These are phyloP conservation scores for Teunomyces barrocoloradensis DNA, from an alignment of 805 yeast genomes.

Conservation along the genomic window DNA sequence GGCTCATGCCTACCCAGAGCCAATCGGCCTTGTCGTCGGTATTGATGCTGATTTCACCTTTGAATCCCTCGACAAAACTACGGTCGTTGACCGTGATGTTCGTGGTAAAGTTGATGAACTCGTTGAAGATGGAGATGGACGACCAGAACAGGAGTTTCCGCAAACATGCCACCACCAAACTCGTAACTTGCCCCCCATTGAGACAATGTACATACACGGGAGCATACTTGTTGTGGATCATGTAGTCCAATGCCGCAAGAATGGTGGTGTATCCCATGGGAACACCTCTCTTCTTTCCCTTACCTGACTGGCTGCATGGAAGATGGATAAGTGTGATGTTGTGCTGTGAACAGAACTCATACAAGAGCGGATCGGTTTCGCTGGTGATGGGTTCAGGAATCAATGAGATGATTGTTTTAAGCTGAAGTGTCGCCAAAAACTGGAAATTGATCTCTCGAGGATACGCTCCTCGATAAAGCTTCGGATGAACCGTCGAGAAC, in stretches of 20 bases:
- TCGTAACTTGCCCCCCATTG: conserved; percentile 86
- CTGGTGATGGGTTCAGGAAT: conserved; percentile 71
- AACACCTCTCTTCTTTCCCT: conserved; percentile 79
- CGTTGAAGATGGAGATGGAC: conserved; percentile 80
- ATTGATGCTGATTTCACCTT: conserved; percentile 57
- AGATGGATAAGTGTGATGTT: conserved; percentile 68
- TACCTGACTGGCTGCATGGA: conserved; percentile 64
- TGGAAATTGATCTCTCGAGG: conserved; percentile 74
- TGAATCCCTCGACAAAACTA: conserved; percentile 75
- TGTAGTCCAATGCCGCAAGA: conserved; percentile 54
- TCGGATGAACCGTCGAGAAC: conserved; percentile 67
- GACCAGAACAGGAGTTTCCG: conserved; percentile 87
- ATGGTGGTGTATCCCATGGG: conserved; percentile 71
- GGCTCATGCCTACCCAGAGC: conserved; percentile 66
- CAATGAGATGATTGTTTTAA: conserved; percentile 72
- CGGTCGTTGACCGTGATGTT: conserved; percentile 81
- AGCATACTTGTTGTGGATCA: conserved; percentile 56
- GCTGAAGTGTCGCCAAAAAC: conserved; percentile 60
- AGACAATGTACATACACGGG: conserved; percentile 85
- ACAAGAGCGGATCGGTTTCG: conserved; percentile 50
- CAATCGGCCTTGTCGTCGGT: conserved; percentile 49
- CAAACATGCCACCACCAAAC: conserved; percentile 81
- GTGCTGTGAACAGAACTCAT: conserved; percentile 50
- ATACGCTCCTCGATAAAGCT: conserved; percentile 79
- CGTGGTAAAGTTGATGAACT: conserved; percentile 73